Evolutionary conservation across 2,329 filamentous ascomycete genomes (phyloP), one percentile per base, ranked within the genome.

Genomic region (Cryphonectria naterciae): DNA sequence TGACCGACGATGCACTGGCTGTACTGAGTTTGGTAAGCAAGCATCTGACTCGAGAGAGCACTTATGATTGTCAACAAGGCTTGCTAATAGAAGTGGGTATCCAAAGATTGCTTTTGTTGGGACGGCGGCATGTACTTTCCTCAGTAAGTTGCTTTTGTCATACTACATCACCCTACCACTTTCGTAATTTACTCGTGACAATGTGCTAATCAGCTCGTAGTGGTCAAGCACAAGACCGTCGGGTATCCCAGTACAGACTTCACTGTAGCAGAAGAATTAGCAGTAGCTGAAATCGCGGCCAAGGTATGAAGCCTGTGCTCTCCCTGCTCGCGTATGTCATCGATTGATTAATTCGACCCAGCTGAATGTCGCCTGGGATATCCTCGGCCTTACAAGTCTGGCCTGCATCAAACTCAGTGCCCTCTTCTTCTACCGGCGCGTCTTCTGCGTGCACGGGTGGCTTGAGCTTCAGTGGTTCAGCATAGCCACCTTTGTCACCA

Each of bases 341-440:
- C 7, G 39, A 46, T 39, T 28, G 22, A 67, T 52, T 67, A 35
- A 67, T 25, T n/a, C 25, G 28, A n/a, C n/a, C 13, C 7, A 67
- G 65, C 65, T 67, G 28, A 65, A 72, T 72, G 66, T 74, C 19
- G 69, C 68, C 19, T 67, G 70, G 25, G 70, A 70, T 37, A 32
- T 74, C 11, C 41, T 72, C 6, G 65, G 63, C 25, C 70, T 61
- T 15, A 61, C 68, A n/a, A 66, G 65, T 17, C 71, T 75, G 19
- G 71, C 69, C 46, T 72, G 69, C 64, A 65, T 67, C 37, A 75
- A 75, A 52, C 65, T 73, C 58, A 75, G 74, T 58, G 71, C 70
- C 6, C 61, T 75, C 19, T 75, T 75, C 68, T 75, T 76, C 67
- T 76, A 76, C 68, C 70, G 70, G 25, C 73, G 75, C 28, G 74